Percentiles rank a stretch among this genome's conserved stretches.
phyloP scores from a whole-genome alignment of 768 basidiomycete genomes.

The Psilocybe tampanensis region DNA sequence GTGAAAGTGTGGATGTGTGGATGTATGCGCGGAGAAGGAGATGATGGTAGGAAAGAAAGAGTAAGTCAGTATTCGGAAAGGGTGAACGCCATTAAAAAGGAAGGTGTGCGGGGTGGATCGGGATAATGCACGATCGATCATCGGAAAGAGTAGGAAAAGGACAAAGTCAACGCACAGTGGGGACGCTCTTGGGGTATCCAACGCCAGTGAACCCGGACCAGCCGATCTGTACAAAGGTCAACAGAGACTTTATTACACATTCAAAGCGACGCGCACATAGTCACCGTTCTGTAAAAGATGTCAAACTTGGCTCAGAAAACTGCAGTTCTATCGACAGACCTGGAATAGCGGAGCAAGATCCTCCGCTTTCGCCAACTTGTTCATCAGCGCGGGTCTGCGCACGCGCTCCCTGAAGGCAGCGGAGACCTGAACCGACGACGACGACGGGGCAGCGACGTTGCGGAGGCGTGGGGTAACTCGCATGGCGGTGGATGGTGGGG shows the following conservation, averaged over 20 bases:
- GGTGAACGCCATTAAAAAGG: too few relatives aligned
- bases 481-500: conserved; percentile 1
- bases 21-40: too few relatives aligned
- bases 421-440: conserved; percentile 7
- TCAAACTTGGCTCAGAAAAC: neutral
- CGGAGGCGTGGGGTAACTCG: conserved; percentile 14
- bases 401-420: conserved; percentile 45
- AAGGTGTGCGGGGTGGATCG: too few relatives aligned
- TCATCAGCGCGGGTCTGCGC: conserved; percentile 37
- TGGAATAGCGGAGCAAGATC: conserved; percentile 46
- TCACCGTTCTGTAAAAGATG: conserved; percentile 40
- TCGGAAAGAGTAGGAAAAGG: too few relatives aligned
- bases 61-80: too few relatives aligned
- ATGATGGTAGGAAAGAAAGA: too few relatives aligned
- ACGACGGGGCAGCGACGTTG: conserved; percentile 1
- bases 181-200: conserved; percentile 49
- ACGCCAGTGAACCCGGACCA: conserved; percentile 56
- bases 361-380: conserved; percentile 36
- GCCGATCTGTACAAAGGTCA: conserved; percentile 44
- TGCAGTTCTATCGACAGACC: conserved; percentile 21
- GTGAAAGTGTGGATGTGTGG: neutral
- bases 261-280: too few relatives aligned
- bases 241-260: conserved; percentile 9
- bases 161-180: conserved; percentile 29
- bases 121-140: too few relatives aligned